Percentiles rank a stretch among this genome's conserved stretches.
phyloP scores from a whole-genome alignment of 208 protist species.

The Leishmania guyanensis region DNA sequence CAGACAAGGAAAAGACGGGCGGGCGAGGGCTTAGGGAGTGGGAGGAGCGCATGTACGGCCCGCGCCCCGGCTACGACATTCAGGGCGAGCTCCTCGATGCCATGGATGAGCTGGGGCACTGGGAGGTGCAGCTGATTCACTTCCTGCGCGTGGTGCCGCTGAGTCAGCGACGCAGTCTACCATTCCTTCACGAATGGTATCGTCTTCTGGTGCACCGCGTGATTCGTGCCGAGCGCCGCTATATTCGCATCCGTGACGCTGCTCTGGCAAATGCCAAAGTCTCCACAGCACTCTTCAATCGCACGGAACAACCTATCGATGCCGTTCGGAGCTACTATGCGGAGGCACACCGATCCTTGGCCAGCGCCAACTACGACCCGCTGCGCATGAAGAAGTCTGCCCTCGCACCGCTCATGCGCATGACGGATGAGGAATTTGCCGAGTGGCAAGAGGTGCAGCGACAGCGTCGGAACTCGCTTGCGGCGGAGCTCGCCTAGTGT shows the following conservation, averaged over 20 bases:
- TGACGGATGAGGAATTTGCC: conserved; percentile 67
- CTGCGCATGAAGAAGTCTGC: conserved; percentile 79
- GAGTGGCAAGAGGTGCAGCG: conserved; percentile 69
- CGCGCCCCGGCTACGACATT: conserved; percentile 58
- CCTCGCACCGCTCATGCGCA: conserved; percentile 69
- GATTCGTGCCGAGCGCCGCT: conserved; percentile 77
- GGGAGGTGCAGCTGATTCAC: conserved; percentile 61
- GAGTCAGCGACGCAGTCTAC: conserved; percentile 70
- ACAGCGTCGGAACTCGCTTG: conserved; percentile 55
- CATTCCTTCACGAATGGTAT: conserved; percentile 79
- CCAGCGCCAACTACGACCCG: conserved; percentile 83
- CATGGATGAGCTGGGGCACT: conserved; percentile 80
- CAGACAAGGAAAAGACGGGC: conserved; percentile 43
- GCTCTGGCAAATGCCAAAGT: conserved; percentile 34
- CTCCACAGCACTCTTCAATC: conserved; percentile 45
- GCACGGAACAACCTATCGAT: conserved; percentile 62
- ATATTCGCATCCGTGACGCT: conserved; percentile 60
- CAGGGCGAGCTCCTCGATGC: conserved; percentile 75
- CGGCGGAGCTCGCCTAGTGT: conserved; percentile 52
- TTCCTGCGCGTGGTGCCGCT: conserved; percentile 71
- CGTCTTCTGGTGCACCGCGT: conserved; percentile 67
- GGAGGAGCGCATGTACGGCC: conserved; percentile 63
- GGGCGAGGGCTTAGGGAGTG: conserved; percentile 43
- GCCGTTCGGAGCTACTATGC: conserved; percentile 65
- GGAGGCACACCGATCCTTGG: conserved; percentile 76